Evolutionary conservation across 176 grass and related monocot genomes (phyloP).

Genomic region (Leersia perrieri): DNA sequence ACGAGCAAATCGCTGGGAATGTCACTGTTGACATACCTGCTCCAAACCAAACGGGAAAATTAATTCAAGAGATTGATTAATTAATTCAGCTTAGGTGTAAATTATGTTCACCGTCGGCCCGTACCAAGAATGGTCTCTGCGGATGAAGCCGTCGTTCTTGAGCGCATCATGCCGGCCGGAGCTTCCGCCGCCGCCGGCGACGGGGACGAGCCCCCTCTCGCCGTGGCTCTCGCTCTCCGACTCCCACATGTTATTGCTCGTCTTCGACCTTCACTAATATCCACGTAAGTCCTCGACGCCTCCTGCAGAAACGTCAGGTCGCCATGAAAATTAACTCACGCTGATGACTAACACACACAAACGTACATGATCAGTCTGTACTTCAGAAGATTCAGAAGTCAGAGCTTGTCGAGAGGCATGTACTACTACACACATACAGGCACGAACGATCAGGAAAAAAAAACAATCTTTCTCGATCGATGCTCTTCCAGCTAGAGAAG

Average conservation of each 20-base stretch:
- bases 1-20: conserved; percentile 94
- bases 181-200: conserved; percentile 29
- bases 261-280: background rate
- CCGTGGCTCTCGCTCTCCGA: conserved; percentile 58
- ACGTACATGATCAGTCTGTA: too few relatives aligned
- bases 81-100: background rate
- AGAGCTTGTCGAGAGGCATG: background rate
- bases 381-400: background rate
- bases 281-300: background rate
- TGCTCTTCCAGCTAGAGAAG: background rate
- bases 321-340: background rate
- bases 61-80: background rate
- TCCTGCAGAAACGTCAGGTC: background rate
- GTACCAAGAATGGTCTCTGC: conserved; percentile 84
- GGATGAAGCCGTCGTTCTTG: conserved; percentile 72
- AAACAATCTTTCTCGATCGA: background rate
- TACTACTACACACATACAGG: too few relatives aligned
- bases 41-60: conserved; percentile 21
- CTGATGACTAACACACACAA: too few relatives aligned
- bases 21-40: conserved; percentile 84
- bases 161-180: conserved; percentile 53
- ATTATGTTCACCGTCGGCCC: too few relatives aligned
- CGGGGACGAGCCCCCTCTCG: conserved; percentile 59
- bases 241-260: conserved; percentile 65
- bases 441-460: background rate